These are phyloP conservation scores for Podospora bellae-mahoneyi DNA, from an alignment of 495 filamentous ascomycete genomes.

Conservation along the genomic window DNA sequence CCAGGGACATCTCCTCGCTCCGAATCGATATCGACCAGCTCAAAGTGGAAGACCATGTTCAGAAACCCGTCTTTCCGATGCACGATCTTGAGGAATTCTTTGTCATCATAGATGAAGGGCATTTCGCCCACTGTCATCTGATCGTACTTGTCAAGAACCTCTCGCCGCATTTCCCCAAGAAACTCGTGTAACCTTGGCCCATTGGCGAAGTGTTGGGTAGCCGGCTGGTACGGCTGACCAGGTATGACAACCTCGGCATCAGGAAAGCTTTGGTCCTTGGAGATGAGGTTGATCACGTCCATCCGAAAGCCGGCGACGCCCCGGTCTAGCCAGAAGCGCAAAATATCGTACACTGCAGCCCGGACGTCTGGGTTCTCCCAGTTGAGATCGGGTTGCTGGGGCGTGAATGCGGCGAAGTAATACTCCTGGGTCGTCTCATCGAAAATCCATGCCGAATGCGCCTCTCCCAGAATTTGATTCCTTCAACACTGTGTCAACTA, in stretches of 20 bases:
- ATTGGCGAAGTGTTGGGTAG: constrained; percentile 55
- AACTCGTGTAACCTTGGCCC: constrained; percentile 67
- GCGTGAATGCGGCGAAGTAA: constrained; percentile 65
- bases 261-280: constrained; percentile 36
- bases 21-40: constrained; percentile 59
- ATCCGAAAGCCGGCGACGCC: constrained; percentile 68
- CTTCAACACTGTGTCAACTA: not conserved
- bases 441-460: constrained; percentile 61
- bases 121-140: constrained; percentile 71
- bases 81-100: constrained; percentile 60
- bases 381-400: constrained; percentile 69
- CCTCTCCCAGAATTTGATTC: not conserved
- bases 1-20: constrained; percentile 42
- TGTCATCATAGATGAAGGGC: constrained; percentile 56
- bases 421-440: constrained; percentile 64
- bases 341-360: constrained; percentile 61
- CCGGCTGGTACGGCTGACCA: constrained; percentile 41
- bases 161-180: constrained; percentile 53
- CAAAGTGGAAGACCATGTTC: constrained; percentile 76
- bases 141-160: constrained; percentile 62
- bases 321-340: constrained; percentile 70
- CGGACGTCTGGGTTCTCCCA: constrained; percentile 64
- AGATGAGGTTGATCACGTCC: constrained; percentile 60
- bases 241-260: constrained; percentile 57
- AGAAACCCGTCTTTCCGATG: constrained; percentile 57